These are phyloP conservation scores for Phialophora chinensis DNA, from an alignment of 2,329 filamentous ascomycete genomes.

Conservation along the genomic window DNA sequence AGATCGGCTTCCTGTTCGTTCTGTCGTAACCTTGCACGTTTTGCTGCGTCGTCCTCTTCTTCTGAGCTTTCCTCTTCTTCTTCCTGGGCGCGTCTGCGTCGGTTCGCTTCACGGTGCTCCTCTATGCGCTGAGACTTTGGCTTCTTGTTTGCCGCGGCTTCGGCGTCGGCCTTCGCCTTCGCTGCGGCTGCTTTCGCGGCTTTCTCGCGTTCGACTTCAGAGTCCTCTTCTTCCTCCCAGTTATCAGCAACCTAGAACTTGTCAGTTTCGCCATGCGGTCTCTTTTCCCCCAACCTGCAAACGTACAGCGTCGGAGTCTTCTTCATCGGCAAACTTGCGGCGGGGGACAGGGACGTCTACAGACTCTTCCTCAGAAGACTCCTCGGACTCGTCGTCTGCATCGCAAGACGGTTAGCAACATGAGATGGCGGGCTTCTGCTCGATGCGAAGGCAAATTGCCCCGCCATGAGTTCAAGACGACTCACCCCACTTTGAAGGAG, in stretches of 20 bases:
- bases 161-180: slow-evolving; percentile 87
- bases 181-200: slow-evolving; percentile 82
- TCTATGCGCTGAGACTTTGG: slow-evolving; percentile 83
- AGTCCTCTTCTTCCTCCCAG: slow-evolving; percentile 97
- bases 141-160: slow-evolving; percentile 89
- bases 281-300: not conserved
- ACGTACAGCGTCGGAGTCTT: slow-evolving; percentile 78
- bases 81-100: slow-evolving; percentile 63
- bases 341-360: slow-evolving; percentile 51
- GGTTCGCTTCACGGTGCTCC: slow-evolving; percentile 72
- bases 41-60: slow-evolving; percentile 74
- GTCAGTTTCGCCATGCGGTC: slow-evolving; percentile 20
- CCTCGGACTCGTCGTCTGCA: slow-evolving; percentile 57
- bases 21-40: slow-evolving; percentile 74
- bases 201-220: slow-evolving; percentile 95
- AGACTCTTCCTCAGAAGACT: slow-evolving; percentile 44
- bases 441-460: not conserved
- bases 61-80: slow-evolving; percentile 67
- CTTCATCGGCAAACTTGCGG: slow-evolving; percentile 89
- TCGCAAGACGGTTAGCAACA: not conserved
- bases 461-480: slow-evolving; percentile 31
- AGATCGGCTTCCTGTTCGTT: slow-evolving; percentile 89
- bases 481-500: slow-evolving; percentile 59
- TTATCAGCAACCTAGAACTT: slow-evolving; percentile 79
- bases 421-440: not conserved